Conservation (phyloP, 2,329 filamentous ascomycete species). For the Monilinia polystroma region DNA sequence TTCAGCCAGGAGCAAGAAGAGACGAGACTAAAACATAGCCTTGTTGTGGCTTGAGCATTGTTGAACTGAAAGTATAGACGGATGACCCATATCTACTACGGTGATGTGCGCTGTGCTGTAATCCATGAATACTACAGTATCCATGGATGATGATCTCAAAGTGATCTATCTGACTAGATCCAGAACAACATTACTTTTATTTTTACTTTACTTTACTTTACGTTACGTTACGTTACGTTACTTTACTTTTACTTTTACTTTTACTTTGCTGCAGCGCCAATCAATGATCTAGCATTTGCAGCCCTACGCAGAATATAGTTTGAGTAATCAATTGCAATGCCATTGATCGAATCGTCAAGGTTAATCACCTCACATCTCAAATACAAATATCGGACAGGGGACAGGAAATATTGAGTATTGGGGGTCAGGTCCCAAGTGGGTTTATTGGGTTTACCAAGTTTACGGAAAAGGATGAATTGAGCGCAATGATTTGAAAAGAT, state of each 20-base stretch:
- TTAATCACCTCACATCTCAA: conserved; percentile 6
- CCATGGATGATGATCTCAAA: not conserved
- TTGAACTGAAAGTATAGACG: conserved; percentile 21
- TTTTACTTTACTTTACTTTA: not conserved
- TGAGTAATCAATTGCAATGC: not conserved
- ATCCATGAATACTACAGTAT: too few species aligned
- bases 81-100: conserved; percentile 7
- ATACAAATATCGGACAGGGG: conserved; percentile 16
- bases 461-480: conserved; percentile 16
- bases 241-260: too few species aligned
- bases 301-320: conserved; percentile 10
- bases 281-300: conserved; percentile 2
- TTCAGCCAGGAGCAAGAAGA: not conserved
- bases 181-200: not conserved
- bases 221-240: too few species aligned
- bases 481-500: not conserved
- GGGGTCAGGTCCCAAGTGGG: conserved; percentile 6
- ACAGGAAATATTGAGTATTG: conserved; percentile 14
- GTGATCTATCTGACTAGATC: conserved; percentile 7
- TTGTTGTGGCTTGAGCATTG: conserved; percentile 32
- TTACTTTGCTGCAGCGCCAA: not conserved
- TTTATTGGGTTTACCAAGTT: conserved; percentile 13
- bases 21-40: conserved; percentile 29
- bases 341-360: conserved; percentile 1
- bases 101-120: not conserved